These are phyloP conservation scores for Tripterygium wilfordii DNA, from an alignment of 177 flowering plant species.

Conservation along the genomic window DNA sequence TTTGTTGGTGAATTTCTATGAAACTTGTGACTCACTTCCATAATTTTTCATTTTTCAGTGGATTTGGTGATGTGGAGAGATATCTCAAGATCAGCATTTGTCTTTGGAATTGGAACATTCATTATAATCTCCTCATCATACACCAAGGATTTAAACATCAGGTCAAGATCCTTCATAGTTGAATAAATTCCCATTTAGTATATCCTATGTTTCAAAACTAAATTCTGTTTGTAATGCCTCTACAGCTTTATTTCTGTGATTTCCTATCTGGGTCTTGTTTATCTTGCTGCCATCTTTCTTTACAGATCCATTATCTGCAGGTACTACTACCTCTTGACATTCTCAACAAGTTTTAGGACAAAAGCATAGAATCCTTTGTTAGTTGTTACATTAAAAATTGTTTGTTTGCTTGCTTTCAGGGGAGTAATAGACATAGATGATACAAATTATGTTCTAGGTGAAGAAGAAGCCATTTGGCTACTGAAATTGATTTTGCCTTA, in stretches of 20 bases:
- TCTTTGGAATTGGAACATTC: constrained; percentile 76
- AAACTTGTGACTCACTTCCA: background rate
- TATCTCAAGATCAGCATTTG: constrained; percentile 67
- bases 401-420: no score
- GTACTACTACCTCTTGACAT: no score
- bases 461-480: constrained; percentile 86
- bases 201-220: constrained; percentile 13
- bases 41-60: constrained; percentile 32
- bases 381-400: no score
- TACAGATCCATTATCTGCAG: constrained; percentile 63
- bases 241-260: constrained; percentile 77
- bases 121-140: constrained; percentile 65
- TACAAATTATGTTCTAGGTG: constrained; percentile 44
- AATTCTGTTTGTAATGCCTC: constrained; percentile 2
- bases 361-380: no score
- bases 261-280: constrained; percentile 74
- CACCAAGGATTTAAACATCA: constrained; percentile 69
- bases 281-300: constrained; percentile 72
- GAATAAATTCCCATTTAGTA: no score
- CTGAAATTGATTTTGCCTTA: constrained; percentile 66
- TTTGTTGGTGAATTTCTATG: constrained; percentile 1
- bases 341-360: no score
- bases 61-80: constrained; percentile 96
- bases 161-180: constrained; percentile 31
- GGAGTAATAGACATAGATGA: constrained; percentile 33